Conservation (phyloP, 179 eudicot genomes). For the Spergularia azorica region DNA sequence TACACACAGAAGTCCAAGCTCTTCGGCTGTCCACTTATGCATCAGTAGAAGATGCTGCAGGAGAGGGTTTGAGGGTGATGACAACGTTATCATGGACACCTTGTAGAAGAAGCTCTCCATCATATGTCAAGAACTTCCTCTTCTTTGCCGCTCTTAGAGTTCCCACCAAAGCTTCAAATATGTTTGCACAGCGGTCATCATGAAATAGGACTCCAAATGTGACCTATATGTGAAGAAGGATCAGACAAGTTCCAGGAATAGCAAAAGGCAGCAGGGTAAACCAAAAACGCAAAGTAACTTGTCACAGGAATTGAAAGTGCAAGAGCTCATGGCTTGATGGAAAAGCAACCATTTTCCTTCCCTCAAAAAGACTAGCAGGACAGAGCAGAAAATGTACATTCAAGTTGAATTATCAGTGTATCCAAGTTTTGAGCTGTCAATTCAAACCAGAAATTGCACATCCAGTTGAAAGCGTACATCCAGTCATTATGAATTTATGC, state of each 20-base stretch:
- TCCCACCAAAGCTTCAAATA: slow-evolving; percentile 96
- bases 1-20: neutral
- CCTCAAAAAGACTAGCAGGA: too few relatives aligned
- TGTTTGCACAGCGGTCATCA: slow-evolving; percentile 92
- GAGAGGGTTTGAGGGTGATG: slow-evolving; percentile 62
- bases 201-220: slow-evolving; percentile 90
- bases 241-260: slow-evolving; percentile 13
- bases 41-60: slow-evolving; percentile 30
- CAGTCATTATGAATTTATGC: too few relatives aligned
- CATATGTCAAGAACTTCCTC: slow-evolving; percentile 70
- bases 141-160: slow-evolving; percentile 95
- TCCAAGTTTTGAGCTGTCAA: too few relatives aligned
- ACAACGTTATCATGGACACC: slow-evolving; percentile 93
- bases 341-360: neutral
- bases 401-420: too few relatives aligned
- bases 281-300: too few relatives aligned
- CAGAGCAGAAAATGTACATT: too few relatives aligned
- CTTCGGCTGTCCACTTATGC: slow-evolving; percentile 21
- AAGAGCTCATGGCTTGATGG: neutral
- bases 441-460: too few relatives aligned
- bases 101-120: slow-evolving; percentile 91
- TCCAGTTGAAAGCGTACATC: too few relatives aligned
- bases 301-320: neutral
- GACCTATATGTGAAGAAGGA: slow-evolving; percentile 43
- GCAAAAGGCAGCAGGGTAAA: neutral